Base-by-base conservation (phyloP, 2,329 filamentous ascomycete genomes). In the Cladobotryum mycophilum region DNA sequence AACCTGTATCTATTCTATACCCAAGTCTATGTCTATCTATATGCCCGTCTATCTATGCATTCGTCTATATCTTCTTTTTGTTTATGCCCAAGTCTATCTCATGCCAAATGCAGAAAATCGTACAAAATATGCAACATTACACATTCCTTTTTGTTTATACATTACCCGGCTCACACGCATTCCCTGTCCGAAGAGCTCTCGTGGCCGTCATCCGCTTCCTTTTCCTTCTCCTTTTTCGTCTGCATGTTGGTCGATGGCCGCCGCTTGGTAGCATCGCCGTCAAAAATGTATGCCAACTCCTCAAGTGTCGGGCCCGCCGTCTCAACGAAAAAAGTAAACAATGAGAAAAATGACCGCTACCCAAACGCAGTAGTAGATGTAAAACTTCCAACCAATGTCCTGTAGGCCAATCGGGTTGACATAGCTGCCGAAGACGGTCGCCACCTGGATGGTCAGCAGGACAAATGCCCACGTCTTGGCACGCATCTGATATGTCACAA, bases 401-500 rank as follows among this genome's bases (percentile, higher is more conserved):
- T 69, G 57, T 2, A 72, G 57, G 0, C 61, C 68, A 15, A 71
- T 64, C 0, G 70, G 69, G 46, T 71, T 72, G 38, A 71, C 68
- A 13, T 70, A 72, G 2, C 63, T 62, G 22, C 65, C 67, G 45
- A 72, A 70, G 37, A 71, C 68, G 49, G 45, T 45, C 2, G 68
- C 56, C 1, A 67, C 63, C 6, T 71, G 67, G 20, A 71, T 72
- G 0, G 65, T 69, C 20, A 71, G 58, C 0, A 73, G 61, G 0
- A 71, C 67, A 43, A 73, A 70, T 0, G 65, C 65, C 66, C 67
- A 70, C 0, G 67, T 62, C 59, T 72, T 73, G 47, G 70, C 70
- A 6, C 70, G 66, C 64, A 72, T 71, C 45, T 67, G 64, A 36
- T 70, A 70, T 0, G 70, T 67, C 5, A 71, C 66, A 6, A 74